Conservation (phyloP, 768 basidiomycete genomes). For the Boletus barrowsii region DNA sequence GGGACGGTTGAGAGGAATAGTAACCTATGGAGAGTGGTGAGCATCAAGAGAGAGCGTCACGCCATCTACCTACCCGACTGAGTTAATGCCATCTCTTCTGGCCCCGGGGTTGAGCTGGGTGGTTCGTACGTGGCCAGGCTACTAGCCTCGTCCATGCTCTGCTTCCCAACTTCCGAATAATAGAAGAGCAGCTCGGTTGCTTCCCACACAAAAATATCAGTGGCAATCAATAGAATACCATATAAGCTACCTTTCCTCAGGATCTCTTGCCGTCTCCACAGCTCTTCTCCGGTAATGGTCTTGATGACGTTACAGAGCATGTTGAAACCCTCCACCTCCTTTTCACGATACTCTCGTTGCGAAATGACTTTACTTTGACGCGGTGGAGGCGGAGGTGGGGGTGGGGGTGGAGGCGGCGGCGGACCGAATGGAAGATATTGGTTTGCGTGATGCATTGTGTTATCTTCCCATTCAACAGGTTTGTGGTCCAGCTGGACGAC, state of each 20-base stretch:
- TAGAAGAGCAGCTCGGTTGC: conserved; percentile 8
- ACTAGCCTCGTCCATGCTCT: neutral
- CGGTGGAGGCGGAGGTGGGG: neutral
- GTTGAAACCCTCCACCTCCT: conserved; percentile 17
- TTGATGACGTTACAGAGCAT: conserved; percentile 16
- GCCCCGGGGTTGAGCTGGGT: neutral
- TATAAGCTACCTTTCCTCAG: conserved; percentile 7
- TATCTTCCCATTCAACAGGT: neutral
- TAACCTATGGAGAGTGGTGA: conserved; percentile 2
- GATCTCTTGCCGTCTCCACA: conserved; percentile 17
- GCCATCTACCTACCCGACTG: conserved; percentile 1
- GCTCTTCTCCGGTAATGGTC: conserved; percentile 9
- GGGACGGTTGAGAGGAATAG: neutral
- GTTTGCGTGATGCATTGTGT: neutral
- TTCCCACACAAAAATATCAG: conserved; percentile 1
- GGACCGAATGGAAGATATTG: neutral
- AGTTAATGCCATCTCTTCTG: neutral
- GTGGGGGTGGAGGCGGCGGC: neutral
- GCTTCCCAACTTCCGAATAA: neutral
- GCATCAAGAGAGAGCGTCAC: neutral
- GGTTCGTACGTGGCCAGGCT: neutral
- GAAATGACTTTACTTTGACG: conserved; percentile 10
- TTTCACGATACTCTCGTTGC: conserved; percentile 25
- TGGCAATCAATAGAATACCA: neutral
- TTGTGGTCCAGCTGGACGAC: neutral